Evolutionary conservation across 257 asterid species (phyloP).

Genomic region (Ajuga chamaepitys): DNA sequence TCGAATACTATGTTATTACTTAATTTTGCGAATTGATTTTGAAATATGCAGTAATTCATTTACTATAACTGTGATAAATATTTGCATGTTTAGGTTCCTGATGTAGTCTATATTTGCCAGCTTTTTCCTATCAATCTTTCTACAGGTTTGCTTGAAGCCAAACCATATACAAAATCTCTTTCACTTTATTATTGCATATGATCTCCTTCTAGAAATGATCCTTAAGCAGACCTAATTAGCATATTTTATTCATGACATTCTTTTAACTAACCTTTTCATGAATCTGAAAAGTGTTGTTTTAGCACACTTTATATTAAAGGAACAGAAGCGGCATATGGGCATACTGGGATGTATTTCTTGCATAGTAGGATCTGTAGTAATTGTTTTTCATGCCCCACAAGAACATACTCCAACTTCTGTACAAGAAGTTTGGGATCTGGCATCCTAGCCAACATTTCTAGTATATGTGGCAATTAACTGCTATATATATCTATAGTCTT

Average conservation of each 20-base stretch:
- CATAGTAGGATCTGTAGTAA: slow-evolving; percentile 54
- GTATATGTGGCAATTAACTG: slow-evolving; percentile 39
- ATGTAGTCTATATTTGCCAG: slow-evolving; percentile 73
- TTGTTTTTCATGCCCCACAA: slow-evolving; percentile 67
- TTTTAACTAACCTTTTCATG: slow-evolving; percentile 16
- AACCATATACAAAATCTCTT: neutral
- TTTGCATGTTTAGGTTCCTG: slow-evolving; percentile 59
- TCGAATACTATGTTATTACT: neutral
- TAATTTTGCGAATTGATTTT: neutral
- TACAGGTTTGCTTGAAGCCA: slow-evolving; percentile 46
- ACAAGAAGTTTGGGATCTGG: slow-evolving; percentile 58
- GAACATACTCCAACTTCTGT: too few species aligned
- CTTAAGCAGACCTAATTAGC: neutral
- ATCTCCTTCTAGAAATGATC: neutral
- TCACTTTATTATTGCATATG: neutral
- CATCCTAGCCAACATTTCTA: slow-evolving; percentile 58
- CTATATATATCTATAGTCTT: slow-evolving; percentile 36
- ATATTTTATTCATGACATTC: too few species aligned
- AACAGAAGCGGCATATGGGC: slow-evolving; percentile 47
- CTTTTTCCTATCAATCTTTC: slow-evolving; percentile 67
- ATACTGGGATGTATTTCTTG: slow-evolving; percentile 54
- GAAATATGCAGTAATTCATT: neutral
- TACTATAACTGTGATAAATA: neutral
- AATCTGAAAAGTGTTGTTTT: slow-evolving; percentile 40
- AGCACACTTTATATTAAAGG: slow-evolving; percentile 59